Evolutionary conservation across 371 early-diverging fungal species (phyloP).

Genomic region (Mucor sp.): DNA sequence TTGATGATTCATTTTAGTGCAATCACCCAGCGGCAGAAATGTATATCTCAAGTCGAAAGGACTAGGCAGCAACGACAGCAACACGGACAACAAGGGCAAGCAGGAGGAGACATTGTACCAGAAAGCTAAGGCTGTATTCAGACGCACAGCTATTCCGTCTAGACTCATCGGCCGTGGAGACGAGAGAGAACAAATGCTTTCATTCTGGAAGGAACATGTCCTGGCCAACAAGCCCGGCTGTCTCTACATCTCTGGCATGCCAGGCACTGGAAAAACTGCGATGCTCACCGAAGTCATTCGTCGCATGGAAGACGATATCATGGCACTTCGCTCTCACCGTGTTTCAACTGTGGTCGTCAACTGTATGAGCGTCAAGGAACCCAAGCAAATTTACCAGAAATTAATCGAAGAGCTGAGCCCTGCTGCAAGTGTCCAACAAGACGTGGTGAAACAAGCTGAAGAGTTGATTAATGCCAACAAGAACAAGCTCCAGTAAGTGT

Average conservation of each 20-base stretch:
- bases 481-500: constrained; percentile 49
- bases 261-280: constrained; percentile 96
- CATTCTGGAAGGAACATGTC: constrained; percentile 57
- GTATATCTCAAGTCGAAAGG: background rate
- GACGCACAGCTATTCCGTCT: constrained; percentile 63
- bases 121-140: constrained; percentile 58
- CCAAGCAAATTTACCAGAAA: constrained; percentile 67
- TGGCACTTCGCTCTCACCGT: constrained; percentile 29
- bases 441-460: constrained; percentile 41
- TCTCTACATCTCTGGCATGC: constrained; percentile 90
- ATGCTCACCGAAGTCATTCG: constrained; percentile 68
- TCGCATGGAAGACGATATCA: constrained; percentile 32
- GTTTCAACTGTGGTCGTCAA: constrained; percentile 70
- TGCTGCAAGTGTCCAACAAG: constrained; percentile 16
- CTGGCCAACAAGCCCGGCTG: constrained; percentile 53
- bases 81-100: background rate
- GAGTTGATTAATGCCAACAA: constrained; percentile 37
- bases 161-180: constrained; percentile 73
- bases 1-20: background rate
- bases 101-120: constrained; percentile 19
- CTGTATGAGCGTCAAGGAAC: constrained; percentile 83
- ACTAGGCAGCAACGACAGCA: background rate
- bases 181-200: constrained; percentile 63
- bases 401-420: constrained; percentile 56
- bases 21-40: constrained; percentile 7